Percentiles rank a stretch among this genome's conserved stretches.
Evolutionary conservation across 805 yeast genomes (phyloP).

Genomic region (Myxozyma monticola): DNA sequence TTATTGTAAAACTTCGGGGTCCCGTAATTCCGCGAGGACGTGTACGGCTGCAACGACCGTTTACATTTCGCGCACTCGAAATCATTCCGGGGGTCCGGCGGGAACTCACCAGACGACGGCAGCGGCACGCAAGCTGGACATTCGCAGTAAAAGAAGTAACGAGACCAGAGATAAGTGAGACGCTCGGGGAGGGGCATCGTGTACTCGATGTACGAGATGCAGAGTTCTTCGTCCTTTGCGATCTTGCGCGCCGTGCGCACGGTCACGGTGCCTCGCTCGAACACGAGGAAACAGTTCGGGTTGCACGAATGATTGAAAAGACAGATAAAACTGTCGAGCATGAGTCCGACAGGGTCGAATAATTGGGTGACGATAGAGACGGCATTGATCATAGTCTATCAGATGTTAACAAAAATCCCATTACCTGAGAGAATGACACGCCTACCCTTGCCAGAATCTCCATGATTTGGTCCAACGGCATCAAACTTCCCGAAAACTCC

Average conservation of each 20-base stretch:
- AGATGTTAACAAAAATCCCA: too few species aligned
- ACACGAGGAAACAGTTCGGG: slow-evolving; percentile 20
- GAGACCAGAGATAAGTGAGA: not conserved
- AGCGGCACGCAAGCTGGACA: slow-evolving; percentile 9
- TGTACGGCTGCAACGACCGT: slow-evolving; percentile 7
- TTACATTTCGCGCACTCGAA: slow-evolving; percentile 15
- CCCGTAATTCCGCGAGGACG: not conserved
- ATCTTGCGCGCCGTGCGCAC: slow-evolving; percentile 12
- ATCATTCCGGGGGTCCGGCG: slow-evolving; percentile 7
- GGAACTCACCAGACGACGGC: not conserved
- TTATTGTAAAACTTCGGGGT: not conserved
- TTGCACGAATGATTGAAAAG: slow-evolving; percentile 30
- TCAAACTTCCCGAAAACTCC: slow-evolving; percentile 6
- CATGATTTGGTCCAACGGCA: not conserved
- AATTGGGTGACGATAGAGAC: slow-evolving; percentile 4
- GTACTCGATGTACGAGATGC: slow-evolving; percentile 24
- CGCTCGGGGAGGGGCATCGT: slow-evolving; percentile 11
- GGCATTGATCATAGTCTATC: slow-evolving; percentile 8
- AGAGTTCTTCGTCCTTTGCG: slow-evolving; percentile 18
- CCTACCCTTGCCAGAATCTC: slow-evolving; percentile 9
- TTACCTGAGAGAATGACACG: too few species aligned
- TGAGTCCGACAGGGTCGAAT: slow-evolving; percentile 15
- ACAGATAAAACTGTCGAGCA: slow-evolving; percentile 22
- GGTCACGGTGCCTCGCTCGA: slow-evolving; percentile 2
- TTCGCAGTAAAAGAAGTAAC: slow-evolving; percentile 18